phyloP scores from a whole-genome alignment of 2,329 filamentous ascomycete genomes.

The Apiospora koreana region DNA sequence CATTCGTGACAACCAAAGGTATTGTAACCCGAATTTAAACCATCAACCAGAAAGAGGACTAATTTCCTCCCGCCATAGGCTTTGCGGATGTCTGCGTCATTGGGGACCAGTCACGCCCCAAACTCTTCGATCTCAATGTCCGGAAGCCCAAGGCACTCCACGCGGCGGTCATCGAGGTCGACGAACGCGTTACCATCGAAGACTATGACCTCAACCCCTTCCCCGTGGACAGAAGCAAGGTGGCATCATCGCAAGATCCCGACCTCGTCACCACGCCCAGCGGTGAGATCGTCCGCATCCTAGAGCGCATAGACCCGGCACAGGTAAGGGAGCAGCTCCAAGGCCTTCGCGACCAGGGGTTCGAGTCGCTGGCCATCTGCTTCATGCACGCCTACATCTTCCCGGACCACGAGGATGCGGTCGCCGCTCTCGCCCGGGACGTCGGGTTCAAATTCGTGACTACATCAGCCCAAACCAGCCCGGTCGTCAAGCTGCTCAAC shows the following conservation, averaged over 20 bases:
- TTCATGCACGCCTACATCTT: conserved; percentile 76
- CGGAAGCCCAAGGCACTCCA: conserved; percentile 68
- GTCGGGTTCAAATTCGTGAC: conserved; percentile 70
- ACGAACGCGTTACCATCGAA: conserved; percentile 71
- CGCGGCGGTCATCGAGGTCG: conserved; percentile 67
- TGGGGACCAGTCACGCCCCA: conserved; percentile 71
- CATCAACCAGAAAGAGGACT: neutral
- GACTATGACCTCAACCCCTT: conserved; percentile 68
- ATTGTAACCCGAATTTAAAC: neutral
- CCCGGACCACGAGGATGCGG: conserved; percentile 62
- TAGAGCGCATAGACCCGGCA: conserved; percentile 58
- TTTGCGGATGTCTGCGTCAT: conserved; percentile 74
- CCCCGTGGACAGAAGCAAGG: conserved; percentile 47
- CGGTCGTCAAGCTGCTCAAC: conserved; percentile 71
- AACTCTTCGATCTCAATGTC: conserved; percentile 72
- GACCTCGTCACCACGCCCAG: conserved; percentile 62
- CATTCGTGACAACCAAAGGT: conserved; percentile 70
- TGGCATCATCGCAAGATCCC: conserved; percentile 31
- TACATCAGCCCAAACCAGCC: conserved; percentile 66
- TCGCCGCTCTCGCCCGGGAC: conserved; percentile 60
- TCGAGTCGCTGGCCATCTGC: conserved; percentile 55
- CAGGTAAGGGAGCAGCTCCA: conserved; percentile 59
- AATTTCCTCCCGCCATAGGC: conserved; percentile 16
- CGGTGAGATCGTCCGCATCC: conserved; percentile 67
- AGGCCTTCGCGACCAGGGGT: conserved; percentile 60